phyloP scores from a whole-genome alignment of 1,284 basidiomycete genomes.

The Trametes hirsuta region DNA sequence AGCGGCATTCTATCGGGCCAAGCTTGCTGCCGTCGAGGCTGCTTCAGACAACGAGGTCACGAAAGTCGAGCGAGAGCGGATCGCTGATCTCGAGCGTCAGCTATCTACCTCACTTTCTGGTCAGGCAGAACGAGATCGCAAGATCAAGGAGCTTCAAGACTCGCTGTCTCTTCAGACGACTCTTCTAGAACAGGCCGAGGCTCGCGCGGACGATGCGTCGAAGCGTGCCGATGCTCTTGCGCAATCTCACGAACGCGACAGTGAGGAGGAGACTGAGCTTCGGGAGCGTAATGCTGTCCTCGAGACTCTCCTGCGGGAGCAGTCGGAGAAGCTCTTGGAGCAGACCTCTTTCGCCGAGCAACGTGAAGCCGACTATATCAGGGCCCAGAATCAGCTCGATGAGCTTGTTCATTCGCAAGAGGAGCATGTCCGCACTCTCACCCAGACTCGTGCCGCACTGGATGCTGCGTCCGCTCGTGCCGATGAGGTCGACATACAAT shows the following conservation, averaged over 20 bases:
- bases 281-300: constrained; percentile 66
- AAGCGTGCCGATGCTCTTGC: constrained; percentile 86
- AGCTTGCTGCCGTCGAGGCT: constrained; percentile 85
- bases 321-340: constrained; percentile 74
- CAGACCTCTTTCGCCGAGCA: constrained; percentile 81
- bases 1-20: constrained; percentile 95
- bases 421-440: constrained; percentile 84
- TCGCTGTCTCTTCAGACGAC: constrained; percentile 77
- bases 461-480: constrained; percentile 77
- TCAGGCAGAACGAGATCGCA: constrained; percentile 69
- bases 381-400: constrained; percentile 70
- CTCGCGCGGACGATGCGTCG: constrained; percentile 78
- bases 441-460: constrained; percentile 83
- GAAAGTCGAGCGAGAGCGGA: constrained; percentile 78
- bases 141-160: constrained; percentile 74
- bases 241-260: constrained; percentile 71
- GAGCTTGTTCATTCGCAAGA: constrained; percentile 73
- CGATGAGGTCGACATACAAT: constrained; percentile 80
- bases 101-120: constrained; percentile 70
- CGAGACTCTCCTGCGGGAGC: constrained; percentile 79
- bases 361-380: constrained; percentile 78
- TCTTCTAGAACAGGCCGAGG: constrained; percentile 80
- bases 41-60: constrained; percentile 66
- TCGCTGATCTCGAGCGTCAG: constrained; percentile 80
- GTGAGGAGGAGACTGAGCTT: constrained; percentile 75